Evolutionary conservation across 2,329 filamentous ascomycete species (phyloP), one percentile per base, ranked within the genome.

Genomic region (Paramyrothecium roridum): DNA sequence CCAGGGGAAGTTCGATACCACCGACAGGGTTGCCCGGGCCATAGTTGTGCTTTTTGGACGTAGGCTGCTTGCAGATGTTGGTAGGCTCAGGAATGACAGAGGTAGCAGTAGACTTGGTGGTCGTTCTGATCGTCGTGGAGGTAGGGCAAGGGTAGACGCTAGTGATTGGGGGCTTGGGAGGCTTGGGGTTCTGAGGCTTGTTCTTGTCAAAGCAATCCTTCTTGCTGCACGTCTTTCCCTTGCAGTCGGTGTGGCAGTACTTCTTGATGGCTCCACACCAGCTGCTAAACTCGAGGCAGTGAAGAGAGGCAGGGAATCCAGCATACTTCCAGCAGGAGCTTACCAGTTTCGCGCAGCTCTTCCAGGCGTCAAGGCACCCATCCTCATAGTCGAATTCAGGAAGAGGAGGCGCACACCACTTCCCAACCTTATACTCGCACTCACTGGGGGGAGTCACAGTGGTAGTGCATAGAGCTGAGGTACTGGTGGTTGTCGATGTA

Each of bases 361-460:
- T 73, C 59, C 71, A 73, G 20, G 77, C 75, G 13, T 59, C 60
- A 52, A 68, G 62, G 66, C 81, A 84, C 46, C 68, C 66, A 47
- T 63, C 57, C 55, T 70, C 59, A 63, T 81, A 72, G 40, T 66
- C 65, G 69, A 76, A 84, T 59, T 76, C 69, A 22, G 80, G 80
- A 13, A 84, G 65, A 17, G 78, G 73, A 48, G 72, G 73, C 40
- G 75, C 75, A 63, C 80, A 83, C 80, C 81, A 84, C 57, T 73
- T 76, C 48, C 81, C 82, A 59, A 77, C 78, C 59, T 76, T 71
- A 67, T 81, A 83, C 64, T 84, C 81, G 67, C 81, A 84, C 26
- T 68, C 72, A 50, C 78, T 68, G 11, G 79, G 75, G 22, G 75
- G 66, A 11, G 75, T 72, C 21, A 70, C 66, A 21, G 78, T 81